Conservation (phyloP, 805 yeast species). For the Candida xyloterini region DNA sequence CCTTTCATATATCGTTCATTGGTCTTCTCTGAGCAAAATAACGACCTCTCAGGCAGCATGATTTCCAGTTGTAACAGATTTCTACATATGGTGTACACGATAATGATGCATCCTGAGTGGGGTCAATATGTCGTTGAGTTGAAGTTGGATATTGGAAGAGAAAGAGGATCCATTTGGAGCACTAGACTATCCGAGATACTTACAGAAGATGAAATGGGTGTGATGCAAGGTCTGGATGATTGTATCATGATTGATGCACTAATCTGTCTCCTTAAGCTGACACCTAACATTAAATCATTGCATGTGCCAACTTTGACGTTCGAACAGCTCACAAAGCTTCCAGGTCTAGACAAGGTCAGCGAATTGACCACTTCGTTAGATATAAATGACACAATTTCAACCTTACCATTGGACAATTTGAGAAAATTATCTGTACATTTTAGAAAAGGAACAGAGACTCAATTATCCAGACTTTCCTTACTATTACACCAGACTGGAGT, state of each 20-base stretch:
- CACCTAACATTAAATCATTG: slow-evolving; percentile 18
- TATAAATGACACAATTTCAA: slow-evolving; percentile 2
- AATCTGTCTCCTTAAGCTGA: slow-evolving; percentile 8
- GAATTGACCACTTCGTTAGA: slow-evolving; percentile 12
- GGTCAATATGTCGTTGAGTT: slow-evolving; percentile 15
- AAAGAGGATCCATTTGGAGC: slow-evolving; percentile 4
- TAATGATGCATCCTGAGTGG: slow-evolving; percentile 12
- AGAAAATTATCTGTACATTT: slow-evolving; percentile 20
- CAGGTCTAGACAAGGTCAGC: slow-evolving; percentile 1
- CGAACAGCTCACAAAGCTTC: slow-evolving; percentile 1
- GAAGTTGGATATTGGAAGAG: slow-evolving; percentile 12
- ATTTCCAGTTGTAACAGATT: slow-evolving; percentile 14
- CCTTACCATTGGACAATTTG: slow-evolving; percentile 4
- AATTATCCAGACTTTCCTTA: slow-evolving; percentile 12
- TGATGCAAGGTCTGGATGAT: slow-evolving; percentile 1
- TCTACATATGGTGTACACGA: slow-evolving; percentile 18
- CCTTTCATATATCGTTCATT: slow-evolving; percentile 12
- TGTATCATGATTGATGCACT: slow-evolving; percentile 17
- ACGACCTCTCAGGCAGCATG: slow-evolving; percentile 1
- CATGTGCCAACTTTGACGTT: slow-evolving; percentile 10
- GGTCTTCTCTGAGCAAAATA: slow-evolving; percentile 8
- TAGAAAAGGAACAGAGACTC: slow-evolving; percentile 20
- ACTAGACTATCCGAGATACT: slow-evolving; percentile 3
- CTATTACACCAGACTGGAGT: slow-evolving; percentile 7
- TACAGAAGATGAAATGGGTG: slow-evolving; percentile 1